A percentile compares a stretch with the other conserved stretches of the same genome.
Conservation (phyloP, 2,329 filamentous ascomycete genomes). For the Lachnellula subtilissima region DNA sequence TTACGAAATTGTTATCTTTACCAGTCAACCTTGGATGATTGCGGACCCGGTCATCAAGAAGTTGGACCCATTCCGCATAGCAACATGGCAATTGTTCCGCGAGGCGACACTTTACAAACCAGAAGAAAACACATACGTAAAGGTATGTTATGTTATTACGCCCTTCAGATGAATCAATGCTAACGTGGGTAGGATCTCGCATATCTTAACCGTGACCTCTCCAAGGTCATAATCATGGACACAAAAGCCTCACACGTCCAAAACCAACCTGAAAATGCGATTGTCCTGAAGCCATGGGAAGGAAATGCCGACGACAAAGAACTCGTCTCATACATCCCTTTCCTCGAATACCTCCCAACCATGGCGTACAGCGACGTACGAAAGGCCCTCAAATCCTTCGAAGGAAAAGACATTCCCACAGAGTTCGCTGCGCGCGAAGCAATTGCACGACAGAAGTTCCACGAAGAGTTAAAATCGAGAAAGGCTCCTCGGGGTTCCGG, state of each 20-base stretch:
- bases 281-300: slow-evolving; percentile 84
- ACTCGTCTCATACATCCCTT: slow-evolving; percentile 84
- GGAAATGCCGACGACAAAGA: slow-evolving; percentile 79
- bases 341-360: slow-evolving; percentile 94
- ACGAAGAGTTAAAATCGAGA: slow-evolving; percentile 68
- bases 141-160: slow-evolving; percentile 57
- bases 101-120: slow-evolving; percentile 94
- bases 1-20: slow-evolving; percentile 97
- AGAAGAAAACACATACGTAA: slow-evolving; percentile 83
- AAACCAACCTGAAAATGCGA: slow-evolving; percentile 93
- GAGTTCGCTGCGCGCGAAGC: slow-evolving; percentile 90
- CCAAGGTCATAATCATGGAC: slow-evolving; percentile 92
- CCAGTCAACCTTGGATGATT: slow-evolving; percentile 75
- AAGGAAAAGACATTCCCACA: slow-evolving; percentile 80
- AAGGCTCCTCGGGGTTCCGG: slow-evolving; percentile 57
- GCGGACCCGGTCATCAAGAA: slow-evolving; percentile 88
- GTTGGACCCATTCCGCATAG: slow-evolving; percentile 89
- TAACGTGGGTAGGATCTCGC: slow-evolving; percentile 69
- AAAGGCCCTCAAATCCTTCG: slow-evolving; percentile 78
- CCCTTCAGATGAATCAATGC: slow-evolving; percentile 3
- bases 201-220: slow-evolving; percentile 92
- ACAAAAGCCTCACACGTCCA: slow-evolving; percentile 77
- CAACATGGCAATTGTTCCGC: slow-evolving; percentile 90
- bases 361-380: slow-evolving; percentile 89
- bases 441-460: slow-evolving; percentile 76